Base-by-base conservation (phyloP, 2,329 filamentous ascomycete species). In the Myriosclerotinia duriaeana region DNA sequence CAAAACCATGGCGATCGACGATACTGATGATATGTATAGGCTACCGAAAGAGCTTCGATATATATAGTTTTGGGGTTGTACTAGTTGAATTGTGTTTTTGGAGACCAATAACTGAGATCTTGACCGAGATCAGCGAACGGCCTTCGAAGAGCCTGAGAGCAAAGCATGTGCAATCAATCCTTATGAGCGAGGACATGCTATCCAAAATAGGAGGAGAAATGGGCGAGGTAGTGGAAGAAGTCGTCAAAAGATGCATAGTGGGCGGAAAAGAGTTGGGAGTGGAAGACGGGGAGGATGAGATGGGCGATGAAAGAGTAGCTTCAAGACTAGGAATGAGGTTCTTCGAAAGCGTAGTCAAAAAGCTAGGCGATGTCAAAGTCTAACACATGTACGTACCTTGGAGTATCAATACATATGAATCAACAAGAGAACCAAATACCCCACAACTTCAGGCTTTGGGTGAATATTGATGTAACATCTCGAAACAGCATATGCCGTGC, bases 61-160 rank as follows among this genome's bases (percentile, higher is more conserved):
- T 85, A 9, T 85, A 85, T 71, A 79, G 79, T 26, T 76, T 86
- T 0, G 83, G 84, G 3, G 76, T 85, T 9, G 77, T 85, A 4
- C 72, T 85, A 6, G 75, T 84, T 3, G 84, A 86, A 71, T 78
- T 86, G 5, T 83, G 82, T n/a, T 80, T 82, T 68, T 85, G 83
- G 83, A 73, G 76, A 54, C 76, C 80, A 0, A 78, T 85, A 40
- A 80, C 84, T 5, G 66, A 62, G 4, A 79, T 84, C 15, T 74
- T 79, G 36, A 74, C 73, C 8, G 78, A 78, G 12, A 76, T 59
- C 58, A 53, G 12, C 36, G n/a, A 53, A 44, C 26, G 52, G 20
- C 7, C 42, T 15, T 52, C 50, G 20, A 66, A 40, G 22, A 34
- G 30, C 30, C 30, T 5, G 30, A 63, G 30, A 66, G 78, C 79